Conservation (phyloP, 371 early-diverging fungal species). For the Mycotypha africana region DNA sequence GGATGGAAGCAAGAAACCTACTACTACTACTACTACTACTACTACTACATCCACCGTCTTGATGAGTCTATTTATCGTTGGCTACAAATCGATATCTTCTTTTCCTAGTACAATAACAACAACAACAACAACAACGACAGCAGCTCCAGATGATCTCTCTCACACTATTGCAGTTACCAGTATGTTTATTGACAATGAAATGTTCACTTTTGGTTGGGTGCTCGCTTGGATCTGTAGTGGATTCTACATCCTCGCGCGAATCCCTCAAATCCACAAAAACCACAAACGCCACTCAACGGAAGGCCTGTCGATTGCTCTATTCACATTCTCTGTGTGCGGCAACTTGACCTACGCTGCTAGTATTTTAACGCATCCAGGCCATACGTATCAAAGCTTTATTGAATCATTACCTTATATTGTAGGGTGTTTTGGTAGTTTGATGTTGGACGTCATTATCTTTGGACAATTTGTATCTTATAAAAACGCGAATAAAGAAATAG, state of each 20-base stretch:
- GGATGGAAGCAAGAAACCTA: too few species aligned
- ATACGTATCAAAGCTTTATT: slow-evolving; percentile 15
- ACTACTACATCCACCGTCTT: too few species aligned
- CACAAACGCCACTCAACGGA: slow-evolving; percentile 51
- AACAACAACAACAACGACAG: not conserved
- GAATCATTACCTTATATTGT: slow-evolving; percentile 28
- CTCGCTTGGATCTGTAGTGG: slow-evolving; percentile 59
- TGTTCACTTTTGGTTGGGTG: slow-evolving; percentile 36
- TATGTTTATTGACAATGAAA: too few species aligned
- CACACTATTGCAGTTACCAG: too few species aligned
- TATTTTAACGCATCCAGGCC: slow-evolving; percentile 45
- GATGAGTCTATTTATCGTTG: too few species aligned
- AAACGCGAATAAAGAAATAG: too few species aligned
- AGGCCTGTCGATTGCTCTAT: slow-evolving; percentile 57
- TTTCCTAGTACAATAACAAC: not conserved
- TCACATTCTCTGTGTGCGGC: slow-evolving; percentile 60
- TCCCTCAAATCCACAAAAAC: slow-evolving; percentile 66
- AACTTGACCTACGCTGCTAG: slow-evolving; percentile 61
- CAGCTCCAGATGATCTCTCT: not conserved
- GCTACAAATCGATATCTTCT: too few species aligned
- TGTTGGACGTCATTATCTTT: slow-evolving; percentile 28
- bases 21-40: too few species aligned
- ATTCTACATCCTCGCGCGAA: slow-evolving; percentile 56
- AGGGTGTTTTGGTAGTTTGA: slow-evolving; percentile 27
- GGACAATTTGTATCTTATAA: slow-evolving; percentile 23